Conservation (phyloP, 2,329 filamentous ascomycete species). For the Aspergillus neotritici region DNA sequence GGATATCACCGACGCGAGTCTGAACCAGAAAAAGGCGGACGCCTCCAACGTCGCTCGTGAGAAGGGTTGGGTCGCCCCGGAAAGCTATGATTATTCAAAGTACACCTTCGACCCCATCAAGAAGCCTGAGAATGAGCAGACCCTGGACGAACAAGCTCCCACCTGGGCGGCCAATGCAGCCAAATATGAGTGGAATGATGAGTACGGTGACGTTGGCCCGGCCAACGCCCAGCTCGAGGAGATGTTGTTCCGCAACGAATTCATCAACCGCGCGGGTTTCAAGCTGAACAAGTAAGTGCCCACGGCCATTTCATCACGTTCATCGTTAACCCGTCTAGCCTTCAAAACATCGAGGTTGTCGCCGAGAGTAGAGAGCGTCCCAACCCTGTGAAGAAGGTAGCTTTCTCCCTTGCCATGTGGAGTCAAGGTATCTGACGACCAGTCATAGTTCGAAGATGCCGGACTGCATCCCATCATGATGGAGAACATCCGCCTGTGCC, state of each 20-base stretch:
- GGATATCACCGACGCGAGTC: constrained; percentile 13
- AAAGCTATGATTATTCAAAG: constrained; percentile 34
- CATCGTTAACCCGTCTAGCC: constrained; percentile 22
- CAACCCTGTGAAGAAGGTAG: constrained; percentile 48
- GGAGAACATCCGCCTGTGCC: constrained; percentile 67
- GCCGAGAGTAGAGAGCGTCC: constrained; percentile 46
- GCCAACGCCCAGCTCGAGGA: constrained; percentile 63
- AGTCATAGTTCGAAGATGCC: constrained; percentile 60
- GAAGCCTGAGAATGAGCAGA: constrained; percentile 15
- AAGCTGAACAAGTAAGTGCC: constrained; percentile 58
- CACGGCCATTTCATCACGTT: background rate
- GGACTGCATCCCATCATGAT: constrained; percentile 80
- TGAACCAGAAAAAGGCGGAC: constrained; percentile 24
- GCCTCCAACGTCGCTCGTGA: constrained; percentile 29
- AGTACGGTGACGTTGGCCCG: constrained; percentile 80
- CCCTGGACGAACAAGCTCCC: constrained; percentile 17
- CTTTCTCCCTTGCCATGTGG: constrained; percentile 5
- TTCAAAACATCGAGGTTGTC: constrained; percentile 47
- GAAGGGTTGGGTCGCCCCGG: constrained; percentile 35
- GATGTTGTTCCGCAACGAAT: constrained; percentile 61
- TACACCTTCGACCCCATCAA: constrained; percentile 18
- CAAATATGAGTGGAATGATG: constrained; percentile 78
- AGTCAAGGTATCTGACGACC: background rate
- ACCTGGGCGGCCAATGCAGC: constrained; percentile 54
- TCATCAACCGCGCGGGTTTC: constrained; percentile 51